Evolutionary conservation across 306 rosid species (phyloP).

Genomic region (Purshia tridentata): DNA sequence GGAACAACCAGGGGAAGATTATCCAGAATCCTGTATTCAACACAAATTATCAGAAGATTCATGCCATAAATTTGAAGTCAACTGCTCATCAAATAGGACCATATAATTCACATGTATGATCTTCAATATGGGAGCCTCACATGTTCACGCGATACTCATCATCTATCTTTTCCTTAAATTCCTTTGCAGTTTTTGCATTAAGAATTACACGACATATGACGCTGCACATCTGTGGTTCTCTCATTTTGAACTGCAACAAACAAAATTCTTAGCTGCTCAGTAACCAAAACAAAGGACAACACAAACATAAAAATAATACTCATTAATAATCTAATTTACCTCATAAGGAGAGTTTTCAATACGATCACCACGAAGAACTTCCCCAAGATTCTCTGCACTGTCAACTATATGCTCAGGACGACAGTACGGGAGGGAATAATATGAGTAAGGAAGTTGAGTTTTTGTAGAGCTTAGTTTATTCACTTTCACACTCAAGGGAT

Average conservation of each 20-base stretch:
- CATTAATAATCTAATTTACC: constrained; percentile 41
- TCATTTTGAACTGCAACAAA: constrained; percentile 72
- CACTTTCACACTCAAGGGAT: constrained; percentile 70
- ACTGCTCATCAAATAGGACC: not conserved
- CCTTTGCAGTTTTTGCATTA: constrained; percentile 59
- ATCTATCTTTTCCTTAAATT: constrained; percentile 75
- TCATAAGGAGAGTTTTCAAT: constrained; percentile 84
- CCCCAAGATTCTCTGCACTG: constrained; percentile 96
- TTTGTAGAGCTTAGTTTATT: constrained; percentile 84
- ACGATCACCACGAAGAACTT: constrained; percentile 90
- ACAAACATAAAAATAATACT: not conserved
- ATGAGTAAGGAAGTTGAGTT: constrained; percentile 87
- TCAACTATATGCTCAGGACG: constrained; percentile 64
- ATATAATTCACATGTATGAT: constrained; percentile 12
- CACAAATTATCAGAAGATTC: constrained; percentile 10
- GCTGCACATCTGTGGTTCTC: constrained; percentile 88
- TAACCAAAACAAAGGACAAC: constrained; percentile 9
- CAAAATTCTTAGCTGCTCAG: constrained; percentile 21
- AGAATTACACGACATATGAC: constrained; percentile 58
- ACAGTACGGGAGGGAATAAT: constrained; percentile 78
- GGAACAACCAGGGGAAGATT: constrained; percentile 90
- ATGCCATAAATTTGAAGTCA: not conserved
- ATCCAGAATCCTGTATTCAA: constrained; percentile 68
- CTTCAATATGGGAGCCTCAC: constrained; percentile 39
- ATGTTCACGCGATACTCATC: constrained; percentile 87